phyloP scores from a whole-genome alignment of 768 basidiomycete genomes.

The Boletus sensibilis region DNA sequence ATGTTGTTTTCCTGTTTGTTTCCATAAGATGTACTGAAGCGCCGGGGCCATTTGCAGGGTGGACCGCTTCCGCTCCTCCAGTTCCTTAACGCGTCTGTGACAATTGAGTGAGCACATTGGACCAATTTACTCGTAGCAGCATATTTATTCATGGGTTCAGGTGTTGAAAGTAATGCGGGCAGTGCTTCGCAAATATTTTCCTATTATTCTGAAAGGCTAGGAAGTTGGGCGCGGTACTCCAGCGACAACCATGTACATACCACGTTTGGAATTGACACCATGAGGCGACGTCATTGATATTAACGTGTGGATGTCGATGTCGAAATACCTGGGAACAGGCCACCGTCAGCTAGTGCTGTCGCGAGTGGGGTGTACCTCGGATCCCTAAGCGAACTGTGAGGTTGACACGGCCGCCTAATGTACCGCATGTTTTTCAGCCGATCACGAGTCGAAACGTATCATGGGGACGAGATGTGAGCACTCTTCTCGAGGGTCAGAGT shows the following conservation, averaged over 20 bases:
- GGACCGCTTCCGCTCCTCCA: conserved; percentile 29
- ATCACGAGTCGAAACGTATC: no score
- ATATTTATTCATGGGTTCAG: background rate
- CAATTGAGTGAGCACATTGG: conserved; percentile 7
- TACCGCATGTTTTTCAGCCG: no score
- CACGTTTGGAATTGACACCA: no score
- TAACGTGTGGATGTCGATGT: background rate
- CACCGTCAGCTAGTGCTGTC: background rate
- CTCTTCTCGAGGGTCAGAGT: no score
- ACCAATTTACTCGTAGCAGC: background rate
- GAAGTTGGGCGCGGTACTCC: background rate
- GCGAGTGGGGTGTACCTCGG: no score
- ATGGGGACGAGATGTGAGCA: no score
- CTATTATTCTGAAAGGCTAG: no score
- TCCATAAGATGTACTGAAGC: background rate
- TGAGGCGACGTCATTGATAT: background rate
- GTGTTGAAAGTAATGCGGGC: background rate
- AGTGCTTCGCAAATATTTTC: no score
- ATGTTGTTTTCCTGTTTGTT: background rate
- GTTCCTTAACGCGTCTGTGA: conserved; percentile 26
- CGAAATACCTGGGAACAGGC: no score
- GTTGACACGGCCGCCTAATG: no score
- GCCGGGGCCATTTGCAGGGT: conserved; percentile 10
- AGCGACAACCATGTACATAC: no score
- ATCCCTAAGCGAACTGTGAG: no score